phyloP scores from a whole-genome alignment of 1,284 basidiomycete species.

The Rhodotorula sp. region DNA sequence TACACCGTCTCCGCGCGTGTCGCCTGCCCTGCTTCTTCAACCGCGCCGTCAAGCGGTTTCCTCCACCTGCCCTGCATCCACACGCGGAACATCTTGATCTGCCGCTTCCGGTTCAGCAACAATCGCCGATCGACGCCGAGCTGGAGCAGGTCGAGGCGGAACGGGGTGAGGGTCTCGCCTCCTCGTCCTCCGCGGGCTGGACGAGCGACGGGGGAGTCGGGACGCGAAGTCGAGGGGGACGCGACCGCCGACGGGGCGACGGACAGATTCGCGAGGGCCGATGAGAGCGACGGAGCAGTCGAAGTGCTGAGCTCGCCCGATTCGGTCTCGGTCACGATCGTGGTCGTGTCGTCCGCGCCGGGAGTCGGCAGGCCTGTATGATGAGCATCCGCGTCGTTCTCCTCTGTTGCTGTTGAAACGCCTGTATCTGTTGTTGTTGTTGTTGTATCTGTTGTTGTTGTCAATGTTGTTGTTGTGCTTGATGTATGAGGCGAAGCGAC shows the following conservation, averaged over 20 bases:
- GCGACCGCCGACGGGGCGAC: background rate
- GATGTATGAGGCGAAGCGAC: constrained; percentile 44
- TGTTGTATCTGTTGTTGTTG: constrained; percentile 49
- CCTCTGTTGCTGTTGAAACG: background rate
- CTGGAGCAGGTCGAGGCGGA: constrained; percentile 64
- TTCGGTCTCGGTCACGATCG: background rate
- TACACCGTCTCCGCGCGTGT: background rate
- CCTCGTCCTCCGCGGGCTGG: background rate
- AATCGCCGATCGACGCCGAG: constrained; percentile 84
- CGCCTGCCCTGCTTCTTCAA: background rate
- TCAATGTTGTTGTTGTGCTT: too few relatives aligned
- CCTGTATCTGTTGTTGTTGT: constrained; percentile 31
- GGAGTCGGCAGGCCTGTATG: background rate
- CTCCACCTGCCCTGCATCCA: constrained; percentile 45
- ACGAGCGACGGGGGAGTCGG: background rate
- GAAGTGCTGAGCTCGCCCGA: background rate
- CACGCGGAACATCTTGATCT: constrained; percentile 85
- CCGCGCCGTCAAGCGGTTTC: constrained; percentile 2
- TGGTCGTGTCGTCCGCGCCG: background rate
- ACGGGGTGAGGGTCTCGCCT: constrained; percentile 3
- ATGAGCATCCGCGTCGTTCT: background rate
- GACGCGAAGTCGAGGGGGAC: background rate
- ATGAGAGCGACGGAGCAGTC: background rate
- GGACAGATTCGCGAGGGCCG: background rate
- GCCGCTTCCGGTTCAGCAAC: constrained; percentile 83